Base-by-base conservation (phyloP, 768 basidiomycete genomes). In the Harrya chromipes region DNA sequence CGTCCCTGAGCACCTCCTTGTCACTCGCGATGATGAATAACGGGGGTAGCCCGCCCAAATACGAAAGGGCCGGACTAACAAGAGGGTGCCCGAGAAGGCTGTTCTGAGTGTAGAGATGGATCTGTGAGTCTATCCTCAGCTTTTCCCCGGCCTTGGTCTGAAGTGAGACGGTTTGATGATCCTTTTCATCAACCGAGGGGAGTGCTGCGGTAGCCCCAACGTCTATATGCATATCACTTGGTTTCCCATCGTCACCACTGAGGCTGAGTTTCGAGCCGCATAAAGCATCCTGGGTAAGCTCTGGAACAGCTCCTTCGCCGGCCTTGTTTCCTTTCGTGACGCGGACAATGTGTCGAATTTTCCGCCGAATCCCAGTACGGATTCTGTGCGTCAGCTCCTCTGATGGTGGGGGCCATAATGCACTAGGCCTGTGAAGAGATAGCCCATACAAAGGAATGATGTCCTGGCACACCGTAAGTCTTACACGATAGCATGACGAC, bases 1-100 rank as follows among this genome's bases (percentile, higher is more conserved):
- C 95, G 63, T 98, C 95, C 46, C 94, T 75, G 37, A 97, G 68
- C 0, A 95, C 91, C 70, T 98, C 95, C 59, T 86, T 88, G 48
- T 97, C 89, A 35, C 95, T 84, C 1, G 84, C 87, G 55, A 94
- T 83, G 56, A 99, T 70, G 21, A 92, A 69, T 40, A 98, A 62
- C 12, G 97, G 97, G 2, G 91, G 91, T 0, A 99, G 68, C 2
- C 94, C 94, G 6, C 95, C 97, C 11, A 99, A 77, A 67, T 92
- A 94, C 0, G 81, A 81, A 54, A 88, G 64, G 8, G 78, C 82
- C 0, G 93, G 86, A 55, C 90, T 94, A 35, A 98, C 81, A 41
- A 93, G 76, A 2, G 94, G 94, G 62, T 94, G 90, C 3, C 60
- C 70, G 2, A 95, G 59, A 53, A 90, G 70, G 48, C 76, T 84